Conservation (phyloP, 163 green algal species). For the Chlorella variabilis region DNA sequence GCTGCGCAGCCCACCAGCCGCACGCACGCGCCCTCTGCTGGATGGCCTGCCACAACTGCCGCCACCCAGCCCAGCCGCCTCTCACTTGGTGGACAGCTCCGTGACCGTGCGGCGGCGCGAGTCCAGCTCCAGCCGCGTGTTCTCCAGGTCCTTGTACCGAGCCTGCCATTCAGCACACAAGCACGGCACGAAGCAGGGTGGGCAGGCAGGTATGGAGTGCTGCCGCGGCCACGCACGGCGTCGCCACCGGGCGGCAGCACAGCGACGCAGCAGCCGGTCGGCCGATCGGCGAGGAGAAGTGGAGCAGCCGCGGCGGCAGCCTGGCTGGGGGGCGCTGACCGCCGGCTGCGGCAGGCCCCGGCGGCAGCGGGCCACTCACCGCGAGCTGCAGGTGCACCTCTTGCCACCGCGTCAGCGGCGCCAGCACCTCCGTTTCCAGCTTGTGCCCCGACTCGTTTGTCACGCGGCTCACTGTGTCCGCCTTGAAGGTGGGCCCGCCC, state of each 20-base stretch:
- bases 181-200: conserved; percentile 32
- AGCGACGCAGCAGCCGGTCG: too few species aligned
- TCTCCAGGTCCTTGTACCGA: conserved; percentile 62
- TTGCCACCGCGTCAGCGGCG: conserved; percentile 76
- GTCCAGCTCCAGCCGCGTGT: conserved; percentile 84
- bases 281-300: too few species aligned
- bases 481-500: conserved; percentile 67
- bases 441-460: conserved; percentile 66
- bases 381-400: conserved; percentile 57
- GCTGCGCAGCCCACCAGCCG: too few species aligned
- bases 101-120: conserved; percentile 69
- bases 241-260: conserved; percentile 29
- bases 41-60: too few species aligned
- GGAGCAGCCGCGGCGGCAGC: too few species aligned
- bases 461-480: conserved; percentile 63
- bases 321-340: too few species aligned
- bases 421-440: conserved; percentile 83
- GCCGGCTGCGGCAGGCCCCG: too few species aligned
- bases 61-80: too few species aligned
- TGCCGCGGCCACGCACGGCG: not conserved
- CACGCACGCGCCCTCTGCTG: not conserved
- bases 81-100: conserved; percentile 39
- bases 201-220: not conserved
- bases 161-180: conserved; percentile 78
- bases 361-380: conserved; percentile 7